Evolutionary conservation across 2,329 filamentous ascomycete species (phyloP), one percentile per base, ranked within the genome.

Genomic region (Cercospora sp.): DNA sequence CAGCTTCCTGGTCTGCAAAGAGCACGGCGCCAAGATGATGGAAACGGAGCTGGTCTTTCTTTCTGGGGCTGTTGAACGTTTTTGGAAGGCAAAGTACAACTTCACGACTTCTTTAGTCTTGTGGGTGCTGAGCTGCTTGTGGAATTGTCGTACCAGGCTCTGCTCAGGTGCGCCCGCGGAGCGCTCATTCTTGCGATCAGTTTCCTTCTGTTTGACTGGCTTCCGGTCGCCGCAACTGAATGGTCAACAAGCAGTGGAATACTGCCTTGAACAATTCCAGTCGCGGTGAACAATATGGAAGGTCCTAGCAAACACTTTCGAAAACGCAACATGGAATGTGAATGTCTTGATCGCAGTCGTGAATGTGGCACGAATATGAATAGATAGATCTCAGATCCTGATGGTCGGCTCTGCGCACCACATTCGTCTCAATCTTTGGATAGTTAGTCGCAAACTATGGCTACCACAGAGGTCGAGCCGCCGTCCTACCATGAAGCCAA

Each of bases 401-500:
- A 49, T 30, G 12, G 26, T 18, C 40, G 4, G 16, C 16, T 26
- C 8, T 9, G 45, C 30, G 21, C 45, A 57, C 8, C 16, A 18
- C 24, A 13, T n/a, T 32, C 2, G 21, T 18, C 16, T 18, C 24
- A 13, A 49, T 4, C 26, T 34, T 21, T 28, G 3, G 26, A 28
- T 18, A 1, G 3, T 2, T 13, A 30, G 6, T 12, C 26, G 13
- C 18, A 18, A 24, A 34, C 16, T 37, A 65, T 63, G 61, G 37
- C 61, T 18, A 28, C 34, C 21, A 8, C 32, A 53, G 28, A 51
- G 0, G 10, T 24, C 2, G 40, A 40, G 8, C 64, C 64, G n/a
- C 64, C 64, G 9, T 53, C 40, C 64, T 66, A 66, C 59, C 59
- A 63, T 5, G 59, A 62, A 16, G 30, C 32, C 30, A 57, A 55